Percentiles rank a stretch among this genome's conserved stretches.
Conservation (phyloP, 2,329 filamentous ascomycete species). For the Talaromyces sp. region DNA sequence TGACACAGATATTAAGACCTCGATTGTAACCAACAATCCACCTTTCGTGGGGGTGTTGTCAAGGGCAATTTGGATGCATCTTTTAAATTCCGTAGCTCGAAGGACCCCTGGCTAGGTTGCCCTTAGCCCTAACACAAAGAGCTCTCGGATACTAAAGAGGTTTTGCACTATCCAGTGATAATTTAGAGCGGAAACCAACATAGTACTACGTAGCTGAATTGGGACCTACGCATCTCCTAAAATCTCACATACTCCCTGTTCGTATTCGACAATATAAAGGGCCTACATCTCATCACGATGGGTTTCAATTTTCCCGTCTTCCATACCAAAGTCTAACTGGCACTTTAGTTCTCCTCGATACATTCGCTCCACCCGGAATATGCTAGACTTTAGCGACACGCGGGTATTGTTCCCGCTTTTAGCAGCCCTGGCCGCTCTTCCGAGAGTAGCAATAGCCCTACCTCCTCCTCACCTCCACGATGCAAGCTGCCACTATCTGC, state of each 20-base stretch:
- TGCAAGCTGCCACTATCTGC: slow-evolving; percentile 14
- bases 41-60: no score
- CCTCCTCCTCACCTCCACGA: neutral
- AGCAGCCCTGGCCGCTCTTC: neutral
- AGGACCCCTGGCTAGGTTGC: no score
- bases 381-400: neutral
- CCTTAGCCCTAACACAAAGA: no score
- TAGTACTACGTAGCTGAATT: no score
- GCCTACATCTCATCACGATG: neutral
- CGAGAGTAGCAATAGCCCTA: no score
- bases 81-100: no score
- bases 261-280: neutral
- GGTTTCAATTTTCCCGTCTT: neutral
- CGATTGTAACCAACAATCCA: no score
- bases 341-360: neutral
- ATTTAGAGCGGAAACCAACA: no score
- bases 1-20: no score
- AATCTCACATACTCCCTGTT: neutral
- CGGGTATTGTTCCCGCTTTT: neutral
- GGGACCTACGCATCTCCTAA: neutral
- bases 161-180: no score
- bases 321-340: neutral
- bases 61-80: no score
- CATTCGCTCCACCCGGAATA: neutral
- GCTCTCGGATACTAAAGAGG: no score